Base-by-base conservation (phyloP, 495 filamentous ascomycete species). In the Cercophora newfieldiana region DNA sequence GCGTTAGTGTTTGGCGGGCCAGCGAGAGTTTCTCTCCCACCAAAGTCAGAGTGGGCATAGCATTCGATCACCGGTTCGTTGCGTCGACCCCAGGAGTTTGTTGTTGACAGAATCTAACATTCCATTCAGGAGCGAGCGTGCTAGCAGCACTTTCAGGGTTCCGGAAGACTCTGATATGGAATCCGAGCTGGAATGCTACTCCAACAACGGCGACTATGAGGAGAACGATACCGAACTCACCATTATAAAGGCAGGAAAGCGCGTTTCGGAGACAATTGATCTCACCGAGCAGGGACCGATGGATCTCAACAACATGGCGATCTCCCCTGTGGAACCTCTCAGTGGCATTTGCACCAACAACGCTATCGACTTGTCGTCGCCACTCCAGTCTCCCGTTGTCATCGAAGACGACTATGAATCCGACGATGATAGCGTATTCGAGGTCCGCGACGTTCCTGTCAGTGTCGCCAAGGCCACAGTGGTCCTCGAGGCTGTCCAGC, bases 1-100 rank as follows among this genome's bases (percentile, higher is more conserved):
- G 84, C 0, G 74, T 77, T n/a, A 67, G 80, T 24, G 77, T 86
- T 18, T 75, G 68, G 30, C 75, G 82, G 47, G 71, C 76, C 21
- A 63, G 59, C 0, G 74, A 79, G 24, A 69, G 68, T 1, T 85
- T 80, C 29, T 69, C 74, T 16, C 80, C 82, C 0, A 82, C 76
- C 44, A 33, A 31, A 18, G 61, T 75, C 5, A 68, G 65, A 29
- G 66, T 77, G 7, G 72, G 69, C 33, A 58, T 77, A 26, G 25
- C 21, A 2, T 73, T 67, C 25, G 26, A 50, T 5, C 26, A 55
- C 1, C 12, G 25, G 70, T n/a, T 47, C 12, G 59, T 48, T 26
- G 18, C 30, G 29, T 58, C 25, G 19, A 14, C 28, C 22, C 21
- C 31, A 3, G 22, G 50, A 26, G n/a, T 53, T 16, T 53, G 25